Base-by-base conservation (phyloP, 345 rosid species). In the Gossypium anomalum region DNA sequence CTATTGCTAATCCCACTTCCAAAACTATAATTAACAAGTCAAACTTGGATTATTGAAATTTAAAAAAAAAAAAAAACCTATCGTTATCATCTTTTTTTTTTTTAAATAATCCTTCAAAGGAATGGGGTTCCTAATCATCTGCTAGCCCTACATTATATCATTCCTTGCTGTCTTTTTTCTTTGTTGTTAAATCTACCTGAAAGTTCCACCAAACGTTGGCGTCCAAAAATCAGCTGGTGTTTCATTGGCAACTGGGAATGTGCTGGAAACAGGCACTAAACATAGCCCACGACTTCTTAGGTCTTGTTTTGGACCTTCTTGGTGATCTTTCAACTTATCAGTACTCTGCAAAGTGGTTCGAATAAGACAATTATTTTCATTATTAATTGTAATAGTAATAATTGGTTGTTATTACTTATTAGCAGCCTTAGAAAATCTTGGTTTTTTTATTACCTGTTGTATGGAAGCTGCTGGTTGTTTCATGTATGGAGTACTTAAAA, bases 211-310 rank as follows among this genome's bases (percentile, higher is more conserved):
- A 73, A 89, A 91, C 70, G 89, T 82, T n/a, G 97, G 92, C 45
- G 82, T 86, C 94, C 93, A 92, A 73, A 87, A 87, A 76, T 89
- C 95, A 17, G 81, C 85, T 12, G 89, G 72, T 64, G 87, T 79
- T 80, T 88, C 92, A 25, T 76, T 83, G 29, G 99, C 86, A 45
- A 89, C 89, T 3, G 95, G 87, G 69, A 82, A 87, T 48, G 91
- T 87, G 85, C 89, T 89, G 14, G 96, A 83, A 34, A 92, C 80
- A 16, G 96, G 96, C 73, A 92, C 91, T 72, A 93, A 83, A 80
- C 98, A 93, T 17, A 93, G 83, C 41, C 98, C 97, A 20, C 88
- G 86, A 83, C 93, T 90, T 75, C 82, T 85, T 27, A 93, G 88
- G 77, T 92, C 96, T 77, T 80, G 89, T 66, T 75, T 72, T 58